Evolutionary conservation across 352 stramenopile genomes (phyloP).

Genomic region (Phytophthora pisi): DNA sequence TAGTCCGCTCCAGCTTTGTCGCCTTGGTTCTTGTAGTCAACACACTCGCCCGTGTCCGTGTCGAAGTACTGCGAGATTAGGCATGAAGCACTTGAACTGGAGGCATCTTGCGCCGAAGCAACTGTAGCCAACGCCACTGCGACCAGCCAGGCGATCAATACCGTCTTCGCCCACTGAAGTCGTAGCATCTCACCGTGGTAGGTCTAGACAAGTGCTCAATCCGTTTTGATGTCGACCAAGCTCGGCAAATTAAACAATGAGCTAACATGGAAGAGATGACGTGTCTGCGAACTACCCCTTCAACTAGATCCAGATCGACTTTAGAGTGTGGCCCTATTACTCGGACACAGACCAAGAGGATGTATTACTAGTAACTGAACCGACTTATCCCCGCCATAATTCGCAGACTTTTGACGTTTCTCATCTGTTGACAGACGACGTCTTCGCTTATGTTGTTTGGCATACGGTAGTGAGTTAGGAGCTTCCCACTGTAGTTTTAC

Average conservation of each 20-base stretch:
- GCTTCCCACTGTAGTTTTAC: background rate
- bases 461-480: background rate
- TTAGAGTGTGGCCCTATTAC: background rate
- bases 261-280: background rate
- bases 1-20: constrained; percentile 37
- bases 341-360: constrained; percentile 8
- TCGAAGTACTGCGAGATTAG: constrained; percentile 44
- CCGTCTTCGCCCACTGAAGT: too few relatives aligned
- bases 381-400: constrained; percentile 3
- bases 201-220: too few relatives aligned
- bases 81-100: constrained; percentile 26
- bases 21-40: constrained; percentile 39
- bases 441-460: background rate
- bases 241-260: constrained; percentile 12
- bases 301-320: background rate
- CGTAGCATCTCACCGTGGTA: too few relatives aligned
- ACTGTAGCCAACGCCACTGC: too few relatives aligned
- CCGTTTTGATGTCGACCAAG: background rate
- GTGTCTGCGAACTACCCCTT: background rate
- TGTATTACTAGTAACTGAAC: constrained; percentile 1
- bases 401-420: constrained; percentile 5
- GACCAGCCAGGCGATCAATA: too few relatives aligned
- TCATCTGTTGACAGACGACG: background rate
- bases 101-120: background rate
- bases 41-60: constrained; percentile 32